phyloP scores from a whole-genome alignment of 1,139 yeast species.

The Geotrichum histeridarum region DNA sequence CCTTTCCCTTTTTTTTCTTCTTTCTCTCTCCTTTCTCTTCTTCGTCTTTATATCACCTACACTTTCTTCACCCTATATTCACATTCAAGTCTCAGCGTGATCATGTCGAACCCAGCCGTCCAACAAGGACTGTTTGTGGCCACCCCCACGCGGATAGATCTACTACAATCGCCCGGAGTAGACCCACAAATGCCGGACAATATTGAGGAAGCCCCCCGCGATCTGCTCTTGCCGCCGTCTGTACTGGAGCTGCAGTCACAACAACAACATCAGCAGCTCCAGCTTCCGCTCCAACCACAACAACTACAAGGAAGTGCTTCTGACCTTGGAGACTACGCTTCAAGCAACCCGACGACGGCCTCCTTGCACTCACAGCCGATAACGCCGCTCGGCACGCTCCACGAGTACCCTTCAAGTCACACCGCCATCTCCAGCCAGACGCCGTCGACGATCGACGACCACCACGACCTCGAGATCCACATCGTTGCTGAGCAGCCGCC shows the following conservation, averaged over 20 bases:
- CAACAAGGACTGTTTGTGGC: too few relatives aligned
- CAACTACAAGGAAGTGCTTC: background rate
- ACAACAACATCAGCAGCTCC: background rate
- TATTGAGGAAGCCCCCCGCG: too few relatives aligned
- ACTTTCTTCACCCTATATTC: too few relatives aligned
- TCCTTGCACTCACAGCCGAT: background rate
- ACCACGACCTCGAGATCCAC: background rate
- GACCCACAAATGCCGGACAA: too few relatives aligned
- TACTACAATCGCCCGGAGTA: too few relatives aligned
- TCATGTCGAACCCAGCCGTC: too few relatives aligned
- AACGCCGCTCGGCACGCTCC: conserved; percentile 2
- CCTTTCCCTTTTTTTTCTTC: too few relatives aligned
- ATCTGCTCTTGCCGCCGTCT: too few relatives aligned
- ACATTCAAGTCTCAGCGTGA: too few relatives aligned
- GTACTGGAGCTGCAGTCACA: background rate
- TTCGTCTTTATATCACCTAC: too few relatives aligned
- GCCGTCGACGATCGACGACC: background rate
- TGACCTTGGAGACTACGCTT: background rate
- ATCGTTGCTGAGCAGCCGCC: background rate
- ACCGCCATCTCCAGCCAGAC: background rate
- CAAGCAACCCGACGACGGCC: background rate
- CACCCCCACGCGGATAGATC: too few relatives aligned
- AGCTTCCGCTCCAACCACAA: background rate
- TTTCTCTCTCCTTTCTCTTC: too few relatives aligned
- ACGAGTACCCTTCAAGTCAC: background rate